Percentiles rank a stretch among this genome's conserved stretches.
These are phyloP conservation scores for Atkinsonella texensis DNA, from an alignment of 2,329 filamentous ascomycete species.

Conservation along the genomic window DNA sequence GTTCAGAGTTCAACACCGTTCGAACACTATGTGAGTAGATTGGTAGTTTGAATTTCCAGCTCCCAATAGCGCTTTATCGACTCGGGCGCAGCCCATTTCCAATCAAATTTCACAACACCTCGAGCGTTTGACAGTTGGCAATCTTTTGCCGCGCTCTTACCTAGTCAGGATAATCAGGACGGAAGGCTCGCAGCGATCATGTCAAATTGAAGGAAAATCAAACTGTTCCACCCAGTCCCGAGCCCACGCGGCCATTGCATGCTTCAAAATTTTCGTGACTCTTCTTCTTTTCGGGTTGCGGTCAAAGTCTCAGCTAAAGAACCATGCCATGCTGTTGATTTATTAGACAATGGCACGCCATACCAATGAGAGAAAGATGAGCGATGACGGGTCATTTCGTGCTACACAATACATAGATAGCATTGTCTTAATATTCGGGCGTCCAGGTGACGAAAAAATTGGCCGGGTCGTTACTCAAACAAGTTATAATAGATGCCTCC, in stretches of 20 bases:
- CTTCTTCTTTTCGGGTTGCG: background rate
- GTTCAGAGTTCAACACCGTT: background rate
- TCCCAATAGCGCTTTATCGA: background rate
- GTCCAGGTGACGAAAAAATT: too few species aligned
- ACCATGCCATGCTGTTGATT: background rate
- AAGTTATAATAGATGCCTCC: too few species aligned
- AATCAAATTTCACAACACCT: background rate
- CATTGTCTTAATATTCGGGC: too few species aligned
- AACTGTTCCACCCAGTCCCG: too few species aligned
- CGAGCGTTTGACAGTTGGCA: background rate
- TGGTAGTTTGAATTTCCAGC: background rate
- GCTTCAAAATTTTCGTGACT: background rate
- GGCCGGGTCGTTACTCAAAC: too few species aligned
- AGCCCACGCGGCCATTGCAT: background rate
- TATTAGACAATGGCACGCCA: background rate
- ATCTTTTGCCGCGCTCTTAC: background rate
- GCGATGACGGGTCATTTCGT: constrained; percentile 2
- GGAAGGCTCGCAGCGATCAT: too few species aligned
- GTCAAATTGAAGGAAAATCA: too few species aligned
- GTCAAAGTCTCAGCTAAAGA: background rate
- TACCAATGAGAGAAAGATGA: constrained; percentile 2
- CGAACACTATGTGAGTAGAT: background rate
- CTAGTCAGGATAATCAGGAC: too few species aligned
- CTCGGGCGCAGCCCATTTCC: background rate
- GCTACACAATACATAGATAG: background rate